A percentile compares a stretch with the other conserved stretches of the same genome.
Conservation (phyloP, 2,329 filamentous ascomycete genomes). For the Fusarium poae region DNA sequence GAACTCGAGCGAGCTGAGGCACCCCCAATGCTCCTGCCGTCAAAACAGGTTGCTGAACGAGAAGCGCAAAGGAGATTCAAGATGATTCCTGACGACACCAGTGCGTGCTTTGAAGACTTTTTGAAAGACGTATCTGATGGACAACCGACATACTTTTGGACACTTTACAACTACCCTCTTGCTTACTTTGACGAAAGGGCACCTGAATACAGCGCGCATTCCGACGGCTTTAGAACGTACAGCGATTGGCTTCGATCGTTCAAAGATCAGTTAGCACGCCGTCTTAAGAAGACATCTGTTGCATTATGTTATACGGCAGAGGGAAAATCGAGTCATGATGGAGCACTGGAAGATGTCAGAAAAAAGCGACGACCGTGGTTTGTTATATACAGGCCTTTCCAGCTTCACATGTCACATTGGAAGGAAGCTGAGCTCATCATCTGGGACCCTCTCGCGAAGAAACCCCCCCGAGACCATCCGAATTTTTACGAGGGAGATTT, state of each 20-base stretch:
- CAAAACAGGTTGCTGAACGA: slow-evolving; percentile 1
- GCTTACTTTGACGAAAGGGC: slow-evolving; percentile 54
- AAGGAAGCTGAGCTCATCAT: slow-evolving; percentile 63
- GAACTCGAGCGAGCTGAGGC: slow-evolving; percentile 15
- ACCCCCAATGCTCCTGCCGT: not conserved
- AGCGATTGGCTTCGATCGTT: slow-evolving; percentile 41
- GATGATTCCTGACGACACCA: slow-evolving; percentile 22
- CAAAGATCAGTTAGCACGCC: slow-evolving; percentile 13
- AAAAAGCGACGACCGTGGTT: slow-evolving; percentile 64
- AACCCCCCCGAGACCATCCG: slow-evolving; percentile 41
- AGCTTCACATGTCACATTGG: slow-evolving; percentile 54
- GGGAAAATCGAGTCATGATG: slow-evolving; percentile 52
- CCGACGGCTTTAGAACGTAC: slow-evolving; percentile 40
- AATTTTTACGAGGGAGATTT: slow-evolving; percentile 54
- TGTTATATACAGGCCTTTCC: slow-evolving; percentile 60
- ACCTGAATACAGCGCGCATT: slow-evolving; percentile 42
- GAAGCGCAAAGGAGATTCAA: not conserved
- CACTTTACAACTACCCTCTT: slow-evolving; percentile 57
- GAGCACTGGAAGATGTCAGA: slow-evolving; percentile 31
- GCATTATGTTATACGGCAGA: slow-evolving; percentile 66
- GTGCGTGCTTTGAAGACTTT: slow-evolving; percentile 12
- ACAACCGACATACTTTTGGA: slow-evolving; percentile 7
- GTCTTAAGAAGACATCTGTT: slow-evolving; percentile 40
- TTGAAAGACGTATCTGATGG: slow-evolving; percentile 23
- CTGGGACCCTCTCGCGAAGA: slow-evolving; percentile 61